Evolutionary conservation across 2,329 filamentous ascomycete genomes (phyloP).

Genomic region (Claviceps pusilla): DNA sequence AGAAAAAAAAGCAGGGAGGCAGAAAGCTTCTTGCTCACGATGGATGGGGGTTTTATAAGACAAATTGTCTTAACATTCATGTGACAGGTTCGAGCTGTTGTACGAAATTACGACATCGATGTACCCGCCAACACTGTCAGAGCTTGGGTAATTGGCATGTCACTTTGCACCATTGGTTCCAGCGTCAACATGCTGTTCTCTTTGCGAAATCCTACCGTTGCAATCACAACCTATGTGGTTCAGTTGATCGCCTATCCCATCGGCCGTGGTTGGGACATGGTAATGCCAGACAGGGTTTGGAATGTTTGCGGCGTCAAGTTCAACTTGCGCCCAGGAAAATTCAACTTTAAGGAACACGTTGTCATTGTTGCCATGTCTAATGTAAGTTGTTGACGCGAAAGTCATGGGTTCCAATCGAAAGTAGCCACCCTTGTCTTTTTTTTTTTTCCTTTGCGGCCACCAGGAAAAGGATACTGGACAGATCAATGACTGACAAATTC

Average conservation of each 20-base stretch:
- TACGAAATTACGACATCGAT: slow-evolving; percentile 49
- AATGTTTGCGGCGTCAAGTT: slow-evolving; percentile 37
- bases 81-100: slow-evolving; percentile 44
- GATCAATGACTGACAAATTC: background rate
- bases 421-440: background rate
- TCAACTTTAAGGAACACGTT: slow-evolving; percentile 49
- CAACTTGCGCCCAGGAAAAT: slow-evolving; percentile 40
- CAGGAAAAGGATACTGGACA: background rate
- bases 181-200: slow-evolving; percentile 47
- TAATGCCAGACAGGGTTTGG: slow-evolving; percentile 38
- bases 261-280: slow-evolving; percentile 37
- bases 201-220: slow-evolving; percentile 41
- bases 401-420: background rate
- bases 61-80: background rate
- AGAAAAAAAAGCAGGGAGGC: background rate
- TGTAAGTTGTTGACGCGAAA: slow-evolving; percentile 22
- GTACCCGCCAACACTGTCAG: slow-evolving; percentile 50
- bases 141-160: slow-evolving; percentile 46
- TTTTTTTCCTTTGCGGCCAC: background rate
- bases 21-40: too few species aligned
- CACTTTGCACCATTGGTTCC: slow-evolving; percentile 48
- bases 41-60: too few species aligned
- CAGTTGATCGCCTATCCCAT: slow-evolving; percentile 48
- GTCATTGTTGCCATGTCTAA: slow-evolving; percentile 51
- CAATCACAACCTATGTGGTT: slow-evolving; percentile 46